Evolutionary conservation across 805 yeast genomes (phyloP), one percentile per base, ranked within the genome.

Genomic region (Yarrowia sp.): DNA sequence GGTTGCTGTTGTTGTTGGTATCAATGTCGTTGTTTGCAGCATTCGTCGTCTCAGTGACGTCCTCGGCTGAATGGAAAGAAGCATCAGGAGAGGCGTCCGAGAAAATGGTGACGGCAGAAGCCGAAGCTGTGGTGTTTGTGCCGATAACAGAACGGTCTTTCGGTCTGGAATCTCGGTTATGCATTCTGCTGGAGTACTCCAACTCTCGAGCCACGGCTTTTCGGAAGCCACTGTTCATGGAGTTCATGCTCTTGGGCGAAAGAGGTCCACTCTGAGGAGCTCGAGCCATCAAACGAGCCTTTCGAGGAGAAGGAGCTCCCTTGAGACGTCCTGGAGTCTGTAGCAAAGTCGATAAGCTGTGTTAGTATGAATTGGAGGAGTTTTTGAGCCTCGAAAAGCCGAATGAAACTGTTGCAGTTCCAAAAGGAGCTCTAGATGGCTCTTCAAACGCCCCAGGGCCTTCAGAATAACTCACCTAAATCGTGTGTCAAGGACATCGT

Each of bases 401-500:
- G n/a, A n/a, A n/a, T n/a, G n/a, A n/a, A n/a, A n/a, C n/a, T n/a
- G n/a, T n/a, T n/a, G 30, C 30, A 8, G 30, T 26, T 26, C 30
- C 30, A 33, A 33, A 32, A 32, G 8, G 33, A 5, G 33, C 33
- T 32, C 33, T n/a, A 32, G 8, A 32, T 14, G 8, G 33, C 3
- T 3, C 33, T 10, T 14, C 33, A 32, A 11, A 11, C 8, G 4
- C 33, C 11, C 12, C 33, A 32, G 11, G 11, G 33, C 12, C 38
- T 16, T 17, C 17, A 33, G 8, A 16, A 16, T 6, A 70, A 70
- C 75, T 68, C 44, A 71, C 75, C 67, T 68, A 40, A 67, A 71
- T 3, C 68, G 66, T 5, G 72, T 62, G 36, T 67, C 68, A 4
- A 78, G 46, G 3, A 75, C 74, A 30, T 75, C 78, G 9, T 70